These are phyloP conservation scores for Phylloporus scabripes DNA, from an alignment of 768 basidiomycete species.

Conservation along the genomic window DNA sequence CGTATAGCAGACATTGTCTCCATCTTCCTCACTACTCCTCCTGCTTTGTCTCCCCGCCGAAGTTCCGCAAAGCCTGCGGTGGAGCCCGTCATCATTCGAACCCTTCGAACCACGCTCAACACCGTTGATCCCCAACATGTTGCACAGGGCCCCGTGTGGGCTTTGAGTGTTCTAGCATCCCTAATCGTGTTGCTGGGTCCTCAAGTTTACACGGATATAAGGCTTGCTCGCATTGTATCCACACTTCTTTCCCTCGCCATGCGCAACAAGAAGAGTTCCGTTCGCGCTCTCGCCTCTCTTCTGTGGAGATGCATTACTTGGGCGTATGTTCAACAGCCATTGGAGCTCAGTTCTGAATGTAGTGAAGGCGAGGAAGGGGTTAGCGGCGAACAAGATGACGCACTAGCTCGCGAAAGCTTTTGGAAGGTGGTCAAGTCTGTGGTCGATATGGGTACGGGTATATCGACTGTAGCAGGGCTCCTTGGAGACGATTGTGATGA, in stretches of 20 bases:
- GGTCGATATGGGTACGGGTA: conserved; percentile 54
- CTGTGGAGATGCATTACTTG: conserved; percentile 64
- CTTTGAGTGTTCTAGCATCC: conserved; percentile 57
- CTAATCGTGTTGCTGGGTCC: conserved; percentile 65
- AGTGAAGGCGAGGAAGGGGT: conserved; percentile 15
- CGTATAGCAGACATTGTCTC: conserved; percentile 48
- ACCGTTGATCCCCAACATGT: conserved; percentile 51
- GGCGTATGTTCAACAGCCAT: conserved; percentile 58
- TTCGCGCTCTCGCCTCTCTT: conserved; percentile 55
- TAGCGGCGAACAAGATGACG: conserved; percentile 23
- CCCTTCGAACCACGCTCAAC: conserved; percentile 57
- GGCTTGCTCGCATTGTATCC: conserved; percentile 42
- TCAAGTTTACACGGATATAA: conserved; percentile 40
- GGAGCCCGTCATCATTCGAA: conserved; percentile 56
- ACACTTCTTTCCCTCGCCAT: conserved; percentile 50
- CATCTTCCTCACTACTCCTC: conserved; percentile 40
- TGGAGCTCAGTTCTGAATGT: conserved; percentile 16
- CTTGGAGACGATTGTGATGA: conserved; percentile 40
- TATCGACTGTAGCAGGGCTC: conserved; percentile 50
- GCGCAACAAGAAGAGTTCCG: conserved; percentile 57
- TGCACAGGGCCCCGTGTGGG: conserved; percentile 79
- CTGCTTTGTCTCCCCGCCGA: conserved; percentile 33
- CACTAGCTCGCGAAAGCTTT: conserved; percentile 30
- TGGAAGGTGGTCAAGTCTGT: conserved; percentile 50
- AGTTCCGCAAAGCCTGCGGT: conserved; percentile 31